A percentile compares a stretch with the other conserved stretches of the same genome.
Evolutionary conservation across 2,329 filamentous ascomycete species (phyloP).

Genomic region (Cadophora sp.): DNA sequence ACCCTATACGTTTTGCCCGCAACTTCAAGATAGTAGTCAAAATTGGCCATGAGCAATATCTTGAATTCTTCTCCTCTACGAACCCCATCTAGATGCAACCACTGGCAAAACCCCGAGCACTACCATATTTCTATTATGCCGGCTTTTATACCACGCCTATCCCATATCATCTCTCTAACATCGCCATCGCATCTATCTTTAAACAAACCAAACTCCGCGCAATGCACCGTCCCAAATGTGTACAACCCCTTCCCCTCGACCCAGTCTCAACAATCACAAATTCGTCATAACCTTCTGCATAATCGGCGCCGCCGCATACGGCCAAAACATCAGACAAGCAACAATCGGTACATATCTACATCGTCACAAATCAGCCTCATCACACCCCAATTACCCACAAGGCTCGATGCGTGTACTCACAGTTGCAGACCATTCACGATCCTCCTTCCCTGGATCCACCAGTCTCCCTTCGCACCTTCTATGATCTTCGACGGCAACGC

Average conservation of each 20-base stretch:
- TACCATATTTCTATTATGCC: no score
- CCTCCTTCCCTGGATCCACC: conserved; percentile 1
- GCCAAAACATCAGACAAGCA: conserved; percentile 7
- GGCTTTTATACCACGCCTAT: no score
- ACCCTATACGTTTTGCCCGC: no score
- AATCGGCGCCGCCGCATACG: conserved; percentile 5
- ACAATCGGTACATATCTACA: conserved; percentile 12
- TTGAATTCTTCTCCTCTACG: no score
- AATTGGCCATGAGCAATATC: no score
- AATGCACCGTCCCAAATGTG: background rate
- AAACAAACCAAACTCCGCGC: background rate
- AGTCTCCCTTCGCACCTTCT: conserved; percentile 5
- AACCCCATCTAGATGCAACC: no score
- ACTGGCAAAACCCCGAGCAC: no score
- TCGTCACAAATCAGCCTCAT: background rate
- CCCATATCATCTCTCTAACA: background rate
- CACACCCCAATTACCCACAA: background rate
- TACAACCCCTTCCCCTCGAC: no score
- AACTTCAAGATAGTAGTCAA: no score
- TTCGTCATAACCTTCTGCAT: conserved; percentile 6
- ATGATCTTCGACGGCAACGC: background rate
- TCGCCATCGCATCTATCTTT: background rate
- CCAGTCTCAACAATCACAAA: background rate
- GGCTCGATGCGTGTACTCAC: background rate
- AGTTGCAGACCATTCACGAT: conserved; percentile 7